phyloP scores from a whole-genome alignment of 257 asterid genomes.

The Nicotiana noctiflora region DNA sequence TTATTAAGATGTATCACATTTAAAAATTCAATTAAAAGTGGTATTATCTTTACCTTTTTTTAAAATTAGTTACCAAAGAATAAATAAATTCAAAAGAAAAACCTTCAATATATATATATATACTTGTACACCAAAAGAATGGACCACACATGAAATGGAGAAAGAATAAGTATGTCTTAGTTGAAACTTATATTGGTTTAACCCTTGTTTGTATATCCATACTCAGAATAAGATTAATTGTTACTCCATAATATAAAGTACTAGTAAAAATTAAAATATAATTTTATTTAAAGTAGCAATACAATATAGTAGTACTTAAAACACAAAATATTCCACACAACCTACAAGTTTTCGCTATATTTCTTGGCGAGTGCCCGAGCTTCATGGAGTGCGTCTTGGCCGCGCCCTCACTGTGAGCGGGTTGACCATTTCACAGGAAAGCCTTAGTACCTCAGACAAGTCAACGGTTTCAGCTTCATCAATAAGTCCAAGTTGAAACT shows the following conservation, averaged over 20 bases:
- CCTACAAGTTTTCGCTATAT: not conserved
- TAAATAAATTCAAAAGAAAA: too few relatives aligned
- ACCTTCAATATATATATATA: not conserved
- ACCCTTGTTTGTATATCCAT: not conserved
- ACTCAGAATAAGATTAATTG: not conserved
- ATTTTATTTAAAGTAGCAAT: not conserved
- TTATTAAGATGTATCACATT: too few relatives aligned
- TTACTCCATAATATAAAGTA: not conserved
- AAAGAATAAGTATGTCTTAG: not conserved
- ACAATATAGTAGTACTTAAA: not conserved
- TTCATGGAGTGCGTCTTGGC: not conserved
- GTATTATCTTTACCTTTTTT: too few relatives aligned
- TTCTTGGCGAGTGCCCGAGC: not conserved
- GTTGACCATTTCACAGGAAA: conserved; percentile 24
- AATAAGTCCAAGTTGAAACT: conserved; percentile 1
- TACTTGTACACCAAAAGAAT: not conserved
- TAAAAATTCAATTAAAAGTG: too few relatives aligned
- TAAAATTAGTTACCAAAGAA: not conserved
- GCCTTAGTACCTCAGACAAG: conserved; percentile 17
- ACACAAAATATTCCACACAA: too few relatives aligned
- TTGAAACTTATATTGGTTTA: not conserved
- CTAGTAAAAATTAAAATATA: not conserved
- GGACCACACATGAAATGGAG: not conserved
- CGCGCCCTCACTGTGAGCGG: conserved; percentile 14
- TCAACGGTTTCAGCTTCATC: not conserved